Conservation (phyloP, 78 protist genomes). For the Bigelowiella natans region DNA sequence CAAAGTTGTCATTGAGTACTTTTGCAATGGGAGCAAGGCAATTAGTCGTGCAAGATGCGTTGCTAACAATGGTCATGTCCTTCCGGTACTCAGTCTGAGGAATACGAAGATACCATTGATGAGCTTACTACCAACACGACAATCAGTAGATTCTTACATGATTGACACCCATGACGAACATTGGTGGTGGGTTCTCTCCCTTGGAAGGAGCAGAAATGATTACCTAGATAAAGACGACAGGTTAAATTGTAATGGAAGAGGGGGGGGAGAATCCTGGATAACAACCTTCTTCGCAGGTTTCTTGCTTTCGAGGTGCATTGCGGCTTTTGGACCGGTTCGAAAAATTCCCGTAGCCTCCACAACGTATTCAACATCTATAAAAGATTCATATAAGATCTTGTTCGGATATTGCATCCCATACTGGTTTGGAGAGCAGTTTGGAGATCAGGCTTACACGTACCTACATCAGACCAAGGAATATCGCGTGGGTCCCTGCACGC, state of each 20-base stretch:
- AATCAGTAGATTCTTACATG: constrained; percentile 26
- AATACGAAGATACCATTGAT: background rate
- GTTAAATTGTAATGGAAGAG: too few species aligned
- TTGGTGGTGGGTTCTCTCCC: constrained; percentile 73
- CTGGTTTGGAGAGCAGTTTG: too few species aligned
- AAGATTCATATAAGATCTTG: too few species aligned
- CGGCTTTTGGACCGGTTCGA: constrained; percentile 64
- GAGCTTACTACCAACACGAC: background rate
- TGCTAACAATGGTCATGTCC: constrained; percentile 62
- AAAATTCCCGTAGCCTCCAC: constrained; percentile 98
- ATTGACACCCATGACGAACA: constrained; percentile 97
- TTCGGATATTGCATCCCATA: too few species aligned
- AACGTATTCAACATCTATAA: constrained; percentile 38
- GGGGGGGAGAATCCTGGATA: too few species aligned
- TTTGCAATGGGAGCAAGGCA: constrained; percentile 97
- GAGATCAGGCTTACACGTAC: constrained; percentile 27
- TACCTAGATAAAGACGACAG: too few species aligned
- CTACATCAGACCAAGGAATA: constrained; percentile 24
- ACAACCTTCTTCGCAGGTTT: background rate
- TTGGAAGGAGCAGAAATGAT: constrained; percentile 97
- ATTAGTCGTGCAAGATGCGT: constrained; percentile 99
- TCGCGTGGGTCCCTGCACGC: constrained; percentile 22
- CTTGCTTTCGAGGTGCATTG: constrained; percentile 43
- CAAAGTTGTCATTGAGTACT: constrained; percentile 84
- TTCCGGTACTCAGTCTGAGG: constrained; percentile 27